Base-by-base conservation (phyloP, 2,329 filamentous ascomycete species). In the Calonectria hawksworthii region DNA sequence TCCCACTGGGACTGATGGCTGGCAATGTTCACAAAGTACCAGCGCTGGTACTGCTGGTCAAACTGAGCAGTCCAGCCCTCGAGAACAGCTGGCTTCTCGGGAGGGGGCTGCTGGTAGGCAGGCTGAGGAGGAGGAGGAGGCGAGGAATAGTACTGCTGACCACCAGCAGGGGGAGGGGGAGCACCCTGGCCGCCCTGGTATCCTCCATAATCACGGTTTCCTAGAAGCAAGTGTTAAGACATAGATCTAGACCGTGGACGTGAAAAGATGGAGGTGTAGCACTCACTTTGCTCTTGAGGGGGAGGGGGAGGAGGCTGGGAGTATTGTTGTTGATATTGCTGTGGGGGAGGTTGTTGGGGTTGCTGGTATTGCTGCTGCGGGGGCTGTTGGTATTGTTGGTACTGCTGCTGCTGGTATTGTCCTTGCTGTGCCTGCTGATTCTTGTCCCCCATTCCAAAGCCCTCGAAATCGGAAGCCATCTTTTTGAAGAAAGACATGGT, bases 1-100 rank as follows among this genome's bases (percentile, higher is more conserved):
- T 93, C 91, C 92, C 92, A 94, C 83, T 94, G 92, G 0, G 91
- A 89, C 72, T 88, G 89, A 26, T 91, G 91, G 18, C 91, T 91
- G 61, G 89, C 86, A 72, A 91, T 86, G 82, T 94, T 92, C 70
- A 92, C 87, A 80, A 93, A 94, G 85, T 91, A 94, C 86, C 91
- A 93, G 70, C 91, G 90, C 80, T 92, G 90, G 74, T 88, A 86
- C 73, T 86, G 87, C 72, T 90, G 88, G 77, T 94, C 92, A 84
- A 89, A 94, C 83, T 93, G 90, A 28, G 91, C 87, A 36, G 86
- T 85, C 92, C 93, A 94, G 77, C 92, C 92, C 66, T 87, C 81
- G 28, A 92, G 88, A 76, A 93, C 86, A 74, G 90, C 86, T 28
- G 92, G 89, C 73, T 82, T 83, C 75, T 84, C 83, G 16, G 82